Base-by-base conservation (phyloP, 2,329 filamentous ascomycete genomes). In the Coniella vitis region DNA sequence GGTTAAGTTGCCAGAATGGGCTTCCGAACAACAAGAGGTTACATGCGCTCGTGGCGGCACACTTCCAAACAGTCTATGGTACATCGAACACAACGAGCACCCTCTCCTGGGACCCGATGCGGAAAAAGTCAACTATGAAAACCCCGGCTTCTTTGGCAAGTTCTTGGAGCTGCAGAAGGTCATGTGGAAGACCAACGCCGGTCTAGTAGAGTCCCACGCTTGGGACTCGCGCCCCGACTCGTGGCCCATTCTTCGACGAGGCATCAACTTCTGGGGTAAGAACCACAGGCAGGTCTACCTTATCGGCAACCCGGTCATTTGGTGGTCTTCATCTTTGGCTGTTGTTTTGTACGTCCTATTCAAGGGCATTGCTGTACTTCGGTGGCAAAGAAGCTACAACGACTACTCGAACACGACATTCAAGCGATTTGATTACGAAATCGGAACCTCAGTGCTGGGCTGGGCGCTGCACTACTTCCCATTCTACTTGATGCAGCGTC, bases 401-500 rank as follows among this genome's bases (percentile, higher is more conserved):
- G 93, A 98, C 69, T 97, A 98, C 67, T 71, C 77, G 52, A 83
- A 86, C 64, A 66, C 81, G 42, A 86, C 79, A 35, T 95, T 97
- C 76, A 95, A 95, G 73, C 88, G 93, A 49, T 98, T 97, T 66
- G 93, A 97, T 69, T 97, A 96, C 63, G 93, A 98, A 69, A 81
- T 97, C 52, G 93, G 93, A 54, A 88, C 83, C 46, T 89, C 83
- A 16, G 86, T 96, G 29, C 79, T 98, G 8, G 93, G 87, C 57
- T 98, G 93, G 93, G 89, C 87, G 41, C 85, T 98, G 67, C 93
- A 98, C 70, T 98, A 96, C 74, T 97, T 98, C 75, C 93, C 93
- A 10, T 98, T 98, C 74, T 98, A 83, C 73, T 79, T 98, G 50
- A 97, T 98, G 93, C 83, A 93, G 64, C 90, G 93, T 59, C 93